These are phyloP conservation scores for Candida jianshihensis DNA, from an alignment of 805 yeast species.

Conservation along the genomic window DNA sequence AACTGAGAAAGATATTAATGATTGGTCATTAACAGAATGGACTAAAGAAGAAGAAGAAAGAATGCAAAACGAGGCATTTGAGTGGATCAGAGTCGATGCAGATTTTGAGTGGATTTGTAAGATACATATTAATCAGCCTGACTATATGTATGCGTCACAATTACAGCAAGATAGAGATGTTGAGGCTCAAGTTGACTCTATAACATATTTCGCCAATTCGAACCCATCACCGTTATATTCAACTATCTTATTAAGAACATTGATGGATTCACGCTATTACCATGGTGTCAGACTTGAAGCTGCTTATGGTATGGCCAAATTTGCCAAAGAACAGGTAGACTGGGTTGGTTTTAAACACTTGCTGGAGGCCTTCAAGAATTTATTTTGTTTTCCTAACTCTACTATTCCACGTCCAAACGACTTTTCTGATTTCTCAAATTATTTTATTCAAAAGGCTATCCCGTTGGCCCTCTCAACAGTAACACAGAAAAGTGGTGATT, in stretches of 20 bases:
- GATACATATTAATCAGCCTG: conserved; percentile 79
- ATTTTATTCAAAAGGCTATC: conserved; percentile 65
- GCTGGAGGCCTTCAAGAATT: conserved; percentile 55
- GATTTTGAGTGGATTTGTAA: conserved; percentile 96
- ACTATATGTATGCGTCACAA: conserved; percentile 91
- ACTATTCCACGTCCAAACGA: conserved; percentile 74
- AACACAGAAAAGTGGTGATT: conserved; percentile 52
- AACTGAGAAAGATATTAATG: conserved; percentile 47
- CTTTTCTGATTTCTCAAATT: conserved; percentile 62
- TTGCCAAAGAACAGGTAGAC: conserved; percentile 53
- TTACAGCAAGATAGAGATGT: conserved; percentile 92
- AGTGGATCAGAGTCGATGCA: conserved; percentile 97
- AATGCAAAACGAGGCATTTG: conserved; percentile 80
- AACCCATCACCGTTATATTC: conserved; percentile 63
- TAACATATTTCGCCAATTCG: conserved; percentile 58
- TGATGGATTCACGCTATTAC: conserved; percentile 78
- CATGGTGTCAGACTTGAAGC: conserved; percentile 89
- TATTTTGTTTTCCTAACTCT: conserved; percentile 67
- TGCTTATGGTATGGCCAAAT: conserved; percentile 65
- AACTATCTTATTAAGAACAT: conserved; percentile 68
- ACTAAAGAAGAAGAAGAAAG: conserved; percentile 60
- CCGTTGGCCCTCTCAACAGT: conserved; percentile 55
- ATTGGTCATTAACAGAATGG: conserved; percentile 75
- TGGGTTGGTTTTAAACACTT: conserved; percentile 71
- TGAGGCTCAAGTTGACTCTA: conserved; percentile 87